Conservation (phyloP, 208 protist genomes). For the Wallacemonas sp. region DNA sequence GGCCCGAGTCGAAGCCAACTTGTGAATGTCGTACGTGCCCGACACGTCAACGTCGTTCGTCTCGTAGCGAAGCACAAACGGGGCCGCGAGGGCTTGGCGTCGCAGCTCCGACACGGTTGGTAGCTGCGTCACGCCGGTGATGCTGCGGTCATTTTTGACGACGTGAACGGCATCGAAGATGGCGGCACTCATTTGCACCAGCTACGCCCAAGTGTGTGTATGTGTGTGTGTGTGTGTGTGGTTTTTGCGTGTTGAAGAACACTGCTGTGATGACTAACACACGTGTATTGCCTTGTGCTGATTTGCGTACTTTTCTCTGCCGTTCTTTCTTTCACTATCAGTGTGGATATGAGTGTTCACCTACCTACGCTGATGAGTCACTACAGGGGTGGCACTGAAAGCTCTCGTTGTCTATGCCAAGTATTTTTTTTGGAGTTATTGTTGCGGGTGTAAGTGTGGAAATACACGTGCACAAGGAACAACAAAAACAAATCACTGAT, state of each 20-base stretch:
- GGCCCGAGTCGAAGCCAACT: not conserved
- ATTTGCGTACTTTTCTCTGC: not conserved
- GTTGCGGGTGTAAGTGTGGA: too few relatives aligned
- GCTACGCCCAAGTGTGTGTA: too few relatives aligned
- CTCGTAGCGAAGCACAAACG: constrained; percentile 21
- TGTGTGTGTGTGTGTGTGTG: too few relatives aligned
- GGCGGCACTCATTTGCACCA: constrained; percentile 18
- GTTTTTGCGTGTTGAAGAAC: constrained; percentile 16
- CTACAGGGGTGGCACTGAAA: too few relatives aligned
- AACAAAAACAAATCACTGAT: too few relatives aligned
- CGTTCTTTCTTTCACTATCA: not conserved
- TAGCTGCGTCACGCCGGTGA: constrained; percentile 15
- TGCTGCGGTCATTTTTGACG: constrained; percentile 18
- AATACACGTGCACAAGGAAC: too few relatives aligned
- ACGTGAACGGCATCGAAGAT: constrained; percentile 19
- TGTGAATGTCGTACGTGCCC: not conserved
- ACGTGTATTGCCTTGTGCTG: not conserved
- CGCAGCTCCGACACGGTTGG: constrained; percentile 18
- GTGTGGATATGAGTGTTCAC: not conserved
- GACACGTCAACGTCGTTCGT: not conserved
- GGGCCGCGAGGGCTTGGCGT: constrained; percentile 9
- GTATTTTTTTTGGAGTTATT: too few relatives aligned
- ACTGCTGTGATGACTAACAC: not conserved
- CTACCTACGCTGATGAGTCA: not conserved
- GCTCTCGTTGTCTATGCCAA: too few relatives aligned